Evolutionary conservation across 495 filamentous ascomycete species (phyloP), one percentile per base, ranked within the genome.

Genomic region (Penicillium robsamsonii): DNA sequence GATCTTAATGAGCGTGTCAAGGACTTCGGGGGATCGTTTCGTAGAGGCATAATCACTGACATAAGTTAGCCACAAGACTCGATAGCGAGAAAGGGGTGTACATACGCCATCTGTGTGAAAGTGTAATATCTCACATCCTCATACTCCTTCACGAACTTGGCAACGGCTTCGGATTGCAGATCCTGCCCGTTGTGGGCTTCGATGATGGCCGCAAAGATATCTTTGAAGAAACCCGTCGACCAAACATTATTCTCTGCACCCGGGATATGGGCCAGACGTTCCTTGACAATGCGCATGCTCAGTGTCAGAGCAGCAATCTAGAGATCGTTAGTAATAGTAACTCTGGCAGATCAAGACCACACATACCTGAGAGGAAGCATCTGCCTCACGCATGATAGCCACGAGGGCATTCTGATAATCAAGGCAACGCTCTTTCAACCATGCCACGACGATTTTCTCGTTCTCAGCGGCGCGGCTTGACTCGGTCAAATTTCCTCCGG

Each of bases 61-160:
- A 45, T 9, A 55, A 52, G 40, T 69, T 57, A 81, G 73, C 31
- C 66, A 65, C 45, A 71, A 77, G 25, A 18, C 17, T 2, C 10
- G 18, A 4, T 1, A 10, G 3, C 2, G 12, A 13, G 31, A 29
- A 1, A 33, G 45, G n/a, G 47, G 41, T 24, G 33, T 25, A 80
- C 85, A 37, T 82, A 92, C 89, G 78, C 74, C 42, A 93, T 74
- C 30, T 80, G 79, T 46, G 81, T 70, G 62, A 96, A 90, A 8
- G 90, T 90, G 63, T 88, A 87, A 67, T 85, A 96, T 55, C 91
- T 74, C 54, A 97, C 78, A 74, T 98, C 94, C 53, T 96, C 88
- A 67, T 86, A 92, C 57, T 83, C 74, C 56, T 87, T 84, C 37
- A 93, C 69, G 61, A 86, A 97, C 53, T 90, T 89, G 46, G 87